phyloP scores from a whole-genome alignment of 2,329 filamentous ascomycete genomes.

The Alternaria novae-zelandiae region DNA sequence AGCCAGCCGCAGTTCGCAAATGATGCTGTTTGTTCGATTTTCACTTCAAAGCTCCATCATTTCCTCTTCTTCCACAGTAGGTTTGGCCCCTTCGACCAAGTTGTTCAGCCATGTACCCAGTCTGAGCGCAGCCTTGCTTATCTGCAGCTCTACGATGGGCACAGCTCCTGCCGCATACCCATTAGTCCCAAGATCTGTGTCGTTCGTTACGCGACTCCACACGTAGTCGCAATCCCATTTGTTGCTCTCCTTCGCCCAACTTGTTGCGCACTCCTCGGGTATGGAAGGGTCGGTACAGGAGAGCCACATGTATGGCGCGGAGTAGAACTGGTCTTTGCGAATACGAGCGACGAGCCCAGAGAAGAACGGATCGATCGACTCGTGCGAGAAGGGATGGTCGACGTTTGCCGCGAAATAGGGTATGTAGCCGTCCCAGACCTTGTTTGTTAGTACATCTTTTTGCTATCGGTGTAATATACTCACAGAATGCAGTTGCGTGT shows the following conservation, averaged over 20 bases:
- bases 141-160: conserved; percentile 50
- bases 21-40: not conserved
- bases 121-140: conserved; percentile 50
- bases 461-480: conserved; percentile 8
- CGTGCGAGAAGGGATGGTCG: conserved; percentile 42
- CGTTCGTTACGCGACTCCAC: conserved; percentile 39
- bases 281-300: conserved; percentile 43
- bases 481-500: conserved; percentile 49
- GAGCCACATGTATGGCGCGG: conserved; percentile 46
- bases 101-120: conserved; percentile 50
- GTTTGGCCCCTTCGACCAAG: conserved; percentile 29
- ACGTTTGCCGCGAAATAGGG: conserved; percentile 47
- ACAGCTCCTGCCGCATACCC: conserved; percentile 49
- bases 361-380: conserved; percentile 47
- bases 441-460: conserved; percentile 11
- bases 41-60: conserved; percentile 22
- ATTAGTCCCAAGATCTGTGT: conserved; percentile 43
- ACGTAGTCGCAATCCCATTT: conserved; percentile 50
- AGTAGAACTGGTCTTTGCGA: conserved; percentile 42
- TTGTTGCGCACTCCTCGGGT: conserved; percentile 42
- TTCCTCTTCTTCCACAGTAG: conserved; percentile 14
- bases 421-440: conserved; percentile 51
- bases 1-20: not conserved
- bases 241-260: conserved; percentile 50
- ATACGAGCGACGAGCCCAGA: conserved; percentile 44